Evolutionary conservation across 805 yeast species (phyloP).

Genomic region (Sungouiella blattae): DNA sequence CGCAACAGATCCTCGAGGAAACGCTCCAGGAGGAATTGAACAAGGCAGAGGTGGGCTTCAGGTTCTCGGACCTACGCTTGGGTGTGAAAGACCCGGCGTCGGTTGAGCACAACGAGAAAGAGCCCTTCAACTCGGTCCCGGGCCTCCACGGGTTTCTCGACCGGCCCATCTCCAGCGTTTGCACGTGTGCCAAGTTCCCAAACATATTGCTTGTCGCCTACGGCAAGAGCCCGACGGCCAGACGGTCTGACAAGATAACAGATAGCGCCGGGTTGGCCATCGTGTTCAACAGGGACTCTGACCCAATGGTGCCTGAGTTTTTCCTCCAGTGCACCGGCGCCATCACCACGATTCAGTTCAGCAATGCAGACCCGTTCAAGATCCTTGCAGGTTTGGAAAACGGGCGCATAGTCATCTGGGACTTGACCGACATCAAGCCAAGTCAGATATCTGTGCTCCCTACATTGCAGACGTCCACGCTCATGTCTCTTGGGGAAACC

Average conservation of each 20-base stretch:
- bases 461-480: conserved; percentile 14
- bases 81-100: conserved; percentile 6
- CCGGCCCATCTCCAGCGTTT: conserved; percentile 10
- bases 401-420: conserved; percentile 54
- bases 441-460: conserved; percentile 15
- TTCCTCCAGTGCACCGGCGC: conserved; percentile 39
- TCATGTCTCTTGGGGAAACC: conserved; percentile 5
- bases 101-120: conserved; percentile 2
- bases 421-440: conserved; percentile 21
- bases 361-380: conserved; percentile 32
- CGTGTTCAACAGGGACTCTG: conserved; percentile 29
- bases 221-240: conserved; percentile 3
- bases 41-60: conserved; percentile 1
- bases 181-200: conserved; percentile 9
- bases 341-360: conserved; percentile 39
- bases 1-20: not conserved
- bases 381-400: conserved; percentile 48
- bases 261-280: conserved; percentile 23
- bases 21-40: not conserved
- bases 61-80: conserved; percentile 14
- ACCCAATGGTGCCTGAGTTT: conserved; percentile 29
- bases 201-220: conserved; percentile 14
- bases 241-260: not conserved
- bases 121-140: conserved; percentile 9
- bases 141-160: conserved; percentile 6